These are phyloP conservation scores for Aspergillus sp. DNA, from an alignment of 2,329 filamentous ascomycete species.

Conservation along the genomic window DNA sequence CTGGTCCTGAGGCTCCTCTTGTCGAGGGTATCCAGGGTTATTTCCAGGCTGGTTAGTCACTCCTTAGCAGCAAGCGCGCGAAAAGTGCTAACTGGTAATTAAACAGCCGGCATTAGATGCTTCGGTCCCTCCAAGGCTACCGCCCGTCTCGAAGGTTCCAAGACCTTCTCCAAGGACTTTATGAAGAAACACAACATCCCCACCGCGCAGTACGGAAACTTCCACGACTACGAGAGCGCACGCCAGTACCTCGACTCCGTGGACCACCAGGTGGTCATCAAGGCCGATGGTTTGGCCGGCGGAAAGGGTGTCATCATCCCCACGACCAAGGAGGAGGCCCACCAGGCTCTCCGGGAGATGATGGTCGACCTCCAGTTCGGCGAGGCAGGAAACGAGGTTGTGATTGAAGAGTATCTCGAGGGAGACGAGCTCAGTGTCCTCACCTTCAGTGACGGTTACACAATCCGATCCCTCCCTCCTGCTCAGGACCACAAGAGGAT, in stretches of 20 bases:
- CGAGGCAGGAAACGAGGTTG: constrained; percentile 77
- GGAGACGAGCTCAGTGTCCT: constrained; percentile 91
- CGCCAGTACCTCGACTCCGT: constrained; percentile 66
- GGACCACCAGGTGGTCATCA: constrained; percentile 76
- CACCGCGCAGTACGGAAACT: constrained; percentile 86
- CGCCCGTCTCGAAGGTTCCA: constrained; percentile 88
- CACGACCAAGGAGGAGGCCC: constrained; percentile 71
- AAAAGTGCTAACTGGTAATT: not conserved
- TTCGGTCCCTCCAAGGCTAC: constrained; percentile 83
- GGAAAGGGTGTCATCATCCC: constrained; percentile 96
- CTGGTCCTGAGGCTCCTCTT: constrained; percentile 87
- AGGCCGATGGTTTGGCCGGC: constrained; percentile 83
- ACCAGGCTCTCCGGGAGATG: constrained; percentile 73
- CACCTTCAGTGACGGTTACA: constrained; percentile 83
- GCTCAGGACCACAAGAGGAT: constrained; percentile 97
- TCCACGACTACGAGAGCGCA: constrained; percentile 67
- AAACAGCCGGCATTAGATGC: constrained; percentile 62
- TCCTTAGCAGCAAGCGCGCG: not conserved
- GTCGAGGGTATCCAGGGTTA: constrained; percentile 82
- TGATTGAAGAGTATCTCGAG: constrained; percentile 88
- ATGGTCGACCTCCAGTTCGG: constrained; percentile 89
- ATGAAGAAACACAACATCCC: constrained; percentile 89
- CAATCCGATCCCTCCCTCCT: constrained; percentile 74
- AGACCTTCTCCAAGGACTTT: constrained; percentile 96
- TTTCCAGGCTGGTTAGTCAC: constrained; percentile 55